Conservation (phyloP, 352 stramenopile species). For the Globisporangium echinulatum region DNA sequence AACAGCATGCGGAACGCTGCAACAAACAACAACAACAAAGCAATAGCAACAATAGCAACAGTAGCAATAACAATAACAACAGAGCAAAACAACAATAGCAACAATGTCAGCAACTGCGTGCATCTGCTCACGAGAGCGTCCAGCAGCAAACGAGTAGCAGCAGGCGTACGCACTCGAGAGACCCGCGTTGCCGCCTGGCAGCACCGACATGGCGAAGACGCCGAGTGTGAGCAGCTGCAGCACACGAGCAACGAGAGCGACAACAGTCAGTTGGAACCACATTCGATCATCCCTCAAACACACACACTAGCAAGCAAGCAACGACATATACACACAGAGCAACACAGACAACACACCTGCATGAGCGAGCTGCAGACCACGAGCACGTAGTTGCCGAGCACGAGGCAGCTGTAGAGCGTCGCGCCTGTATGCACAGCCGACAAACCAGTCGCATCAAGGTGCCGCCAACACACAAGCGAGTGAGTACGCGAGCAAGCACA, state of each 20-base stretch:
- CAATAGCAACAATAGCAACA: no score
- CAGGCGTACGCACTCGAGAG: constrained; percentile 38
- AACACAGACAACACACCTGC: constrained; percentile 19
- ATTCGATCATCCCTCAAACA: no score
- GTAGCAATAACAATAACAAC: no score
- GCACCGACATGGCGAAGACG: constrained; percentile 48
- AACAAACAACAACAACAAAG: not conserved
- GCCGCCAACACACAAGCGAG: not conserved
- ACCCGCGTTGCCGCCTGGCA: constrained; percentile 54
- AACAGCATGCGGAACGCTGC: constrained; percentile 58
- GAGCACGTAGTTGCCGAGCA: constrained; percentile 77
- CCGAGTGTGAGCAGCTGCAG: constrained; percentile 53
- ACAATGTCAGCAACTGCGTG: no score
- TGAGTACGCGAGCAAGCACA: not conserved
- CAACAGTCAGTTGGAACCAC: not conserved
- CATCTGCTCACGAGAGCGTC: not conserved
- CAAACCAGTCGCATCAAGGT: not conserved
- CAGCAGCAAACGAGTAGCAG: not conserved
- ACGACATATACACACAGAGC: not conserved
- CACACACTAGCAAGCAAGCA: not conserved
- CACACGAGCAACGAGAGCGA: not conserved
- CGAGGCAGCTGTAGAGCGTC: constrained; percentile 78
- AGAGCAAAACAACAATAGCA: not conserved
- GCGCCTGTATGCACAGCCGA: constrained; percentile 22
- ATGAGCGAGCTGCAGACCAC: constrained; percentile 72